These are phyloP conservation scores for Aspergillus kassunensis DNA, from an alignment of 495 filamentous ascomycete species.

Conservation along the genomic window DNA sequence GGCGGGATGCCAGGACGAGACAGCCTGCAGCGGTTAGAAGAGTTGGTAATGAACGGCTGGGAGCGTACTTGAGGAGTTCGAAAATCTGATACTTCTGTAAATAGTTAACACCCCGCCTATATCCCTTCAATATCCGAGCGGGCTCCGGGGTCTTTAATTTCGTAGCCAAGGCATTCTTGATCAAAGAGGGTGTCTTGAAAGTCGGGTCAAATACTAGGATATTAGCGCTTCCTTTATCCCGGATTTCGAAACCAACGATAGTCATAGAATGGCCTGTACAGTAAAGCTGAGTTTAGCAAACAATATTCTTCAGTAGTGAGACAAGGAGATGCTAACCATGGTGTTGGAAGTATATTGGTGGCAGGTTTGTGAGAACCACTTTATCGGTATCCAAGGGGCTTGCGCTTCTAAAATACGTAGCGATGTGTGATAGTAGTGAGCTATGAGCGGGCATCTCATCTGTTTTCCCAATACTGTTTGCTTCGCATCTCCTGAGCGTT, in stretches of 20 bases:
- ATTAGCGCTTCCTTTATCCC: constrained; percentile 59
- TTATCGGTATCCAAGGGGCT: constrained; percentile 41
- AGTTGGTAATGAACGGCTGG: background rate
- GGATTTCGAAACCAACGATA: constrained; percentile 78
- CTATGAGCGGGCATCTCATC: constrained; percentile 46
- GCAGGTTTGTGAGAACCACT: constrained; percentile 62
- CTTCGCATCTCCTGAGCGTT: constrained; percentile 42
- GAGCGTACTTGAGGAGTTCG: constrained; percentile 68
- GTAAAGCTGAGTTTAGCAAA: background rate
- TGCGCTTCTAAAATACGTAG: constrained; percentile 65
- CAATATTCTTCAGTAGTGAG: background rate
- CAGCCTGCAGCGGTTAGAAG: constrained; percentile 15
- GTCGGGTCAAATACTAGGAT: constrained; percentile 88
- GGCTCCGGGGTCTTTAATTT: no score
- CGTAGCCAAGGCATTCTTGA: constrained; percentile 45
- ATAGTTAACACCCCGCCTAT: constrained; percentile 64
- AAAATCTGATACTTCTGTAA: constrained; percentile 69
- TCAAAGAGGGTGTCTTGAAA: constrained; percentile 64
- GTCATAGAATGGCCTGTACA: constrained; percentile 80
- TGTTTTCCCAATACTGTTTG: constrained; percentile 42
- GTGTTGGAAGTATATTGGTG: constrained; percentile 92
- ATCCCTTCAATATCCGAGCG: constrained; percentile 59
- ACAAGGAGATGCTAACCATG: constrained; percentile 45
- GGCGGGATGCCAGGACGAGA: background rate
- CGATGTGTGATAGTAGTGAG: constrained; percentile 61